phyloP scores from a whole-genome alignment of 2,329 filamentous ascomycete species.

The Colletotrichum acutatum region DNA sequence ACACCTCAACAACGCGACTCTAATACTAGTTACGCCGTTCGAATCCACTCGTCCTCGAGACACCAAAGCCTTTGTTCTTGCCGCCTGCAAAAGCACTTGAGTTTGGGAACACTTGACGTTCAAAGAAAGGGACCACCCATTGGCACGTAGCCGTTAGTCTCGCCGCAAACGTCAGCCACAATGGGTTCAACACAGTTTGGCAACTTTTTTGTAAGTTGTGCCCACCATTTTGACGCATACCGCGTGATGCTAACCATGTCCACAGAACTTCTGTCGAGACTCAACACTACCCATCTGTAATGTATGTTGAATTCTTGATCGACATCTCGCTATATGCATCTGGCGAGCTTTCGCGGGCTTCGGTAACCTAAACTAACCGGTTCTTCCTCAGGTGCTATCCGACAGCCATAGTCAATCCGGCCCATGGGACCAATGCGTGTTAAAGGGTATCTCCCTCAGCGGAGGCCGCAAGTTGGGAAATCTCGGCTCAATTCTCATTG shows the following conservation, averaged over 20 bases:
- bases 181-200: constrained; percentile 73
- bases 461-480: constrained; percentile 78
- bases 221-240: not conserved
- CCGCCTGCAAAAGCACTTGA: not conserved
- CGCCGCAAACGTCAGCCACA: constrained; percentile 39
- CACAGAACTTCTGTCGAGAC: constrained; percentile 83
- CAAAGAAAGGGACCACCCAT: not conserved
- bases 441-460: constrained; percentile 80
- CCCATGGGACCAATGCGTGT: constrained; percentile 75
- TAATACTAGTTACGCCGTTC: not conserved
- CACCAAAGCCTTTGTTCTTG: not conserved
- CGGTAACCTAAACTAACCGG: constrained; percentile 36
- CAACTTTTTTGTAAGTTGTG: constrained; percentile 64
- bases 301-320: constrained; percentile 67
- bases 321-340: constrained; percentile 3
- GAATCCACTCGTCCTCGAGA: not conserved
- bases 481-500: constrained; percentile 90
- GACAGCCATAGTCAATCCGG: constrained; percentile 67
- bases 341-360: constrained; percentile 8
- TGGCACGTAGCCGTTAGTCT: not conserved
- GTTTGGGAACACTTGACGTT: not conserved
- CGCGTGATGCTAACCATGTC: constrained; percentile 19
- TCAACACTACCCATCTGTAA: constrained; percentile 87
- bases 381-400: constrained; percentile 72
- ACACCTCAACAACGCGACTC: not conserved